These are phyloP conservation scores for Mucor lusitanicus DNA, from an alignment of 371 early-diverging fungal genomes.

Conservation along the genomic window DNA sequence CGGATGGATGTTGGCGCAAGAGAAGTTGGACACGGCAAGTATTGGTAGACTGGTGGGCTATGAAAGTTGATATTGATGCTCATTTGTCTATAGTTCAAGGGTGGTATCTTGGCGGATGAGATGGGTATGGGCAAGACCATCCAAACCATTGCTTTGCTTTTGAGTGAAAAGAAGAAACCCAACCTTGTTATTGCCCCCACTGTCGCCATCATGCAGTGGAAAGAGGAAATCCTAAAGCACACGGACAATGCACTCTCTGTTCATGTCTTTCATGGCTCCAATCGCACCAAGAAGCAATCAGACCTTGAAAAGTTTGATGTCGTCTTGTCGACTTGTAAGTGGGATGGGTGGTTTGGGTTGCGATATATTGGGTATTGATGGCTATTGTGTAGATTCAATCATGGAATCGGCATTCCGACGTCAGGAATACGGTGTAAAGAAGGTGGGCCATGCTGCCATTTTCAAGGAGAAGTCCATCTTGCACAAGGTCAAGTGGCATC, in stretches of 20 bases:
- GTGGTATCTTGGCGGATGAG: slow-evolving; percentile 89
- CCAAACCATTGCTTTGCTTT: slow-evolving; percentile 88
- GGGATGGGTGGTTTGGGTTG: neutral
- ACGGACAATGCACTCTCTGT: slow-evolving; percentile 68
- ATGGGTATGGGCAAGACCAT: slow-evolving; percentile 99
- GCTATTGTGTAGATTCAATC: slow-evolving; percentile 58
- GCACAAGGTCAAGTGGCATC: slow-evolving; percentile 81
- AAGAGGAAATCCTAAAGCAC: slow-evolving; percentile 75
- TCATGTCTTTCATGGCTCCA: slow-evolving; percentile 73
- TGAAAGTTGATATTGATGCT: neutral
- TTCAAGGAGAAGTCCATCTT: slow-evolving; percentile 70
- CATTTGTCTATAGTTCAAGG: slow-evolving; percentile 79
- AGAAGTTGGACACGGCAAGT: slow-evolving; percentile 50
- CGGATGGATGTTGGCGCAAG: slow-evolving; percentile 82
- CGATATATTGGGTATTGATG: neutral
- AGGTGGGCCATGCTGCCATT: slow-evolving; percentile 43
- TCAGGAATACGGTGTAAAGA: slow-evolving; percentile 69
- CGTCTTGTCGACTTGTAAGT: slow-evolving; percentile 81
- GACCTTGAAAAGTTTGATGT: slow-evolving; percentile 74
- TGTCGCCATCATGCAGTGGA: slow-evolving; percentile 92
- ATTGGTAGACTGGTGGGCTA: too few relatives aligned
- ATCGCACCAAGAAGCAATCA: slow-evolving; percentile 47
- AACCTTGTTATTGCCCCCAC: slow-evolving; percentile 90
- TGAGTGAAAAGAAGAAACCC: slow-evolving; percentile 66
- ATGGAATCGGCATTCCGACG: slow-evolving; percentile 77